Evolutionary conservation across 2,329 filamentous ascomycete species (phyloP), one percentile per base, ranked within the genome.

Genomic region (Lachnellula arida): DNA sequence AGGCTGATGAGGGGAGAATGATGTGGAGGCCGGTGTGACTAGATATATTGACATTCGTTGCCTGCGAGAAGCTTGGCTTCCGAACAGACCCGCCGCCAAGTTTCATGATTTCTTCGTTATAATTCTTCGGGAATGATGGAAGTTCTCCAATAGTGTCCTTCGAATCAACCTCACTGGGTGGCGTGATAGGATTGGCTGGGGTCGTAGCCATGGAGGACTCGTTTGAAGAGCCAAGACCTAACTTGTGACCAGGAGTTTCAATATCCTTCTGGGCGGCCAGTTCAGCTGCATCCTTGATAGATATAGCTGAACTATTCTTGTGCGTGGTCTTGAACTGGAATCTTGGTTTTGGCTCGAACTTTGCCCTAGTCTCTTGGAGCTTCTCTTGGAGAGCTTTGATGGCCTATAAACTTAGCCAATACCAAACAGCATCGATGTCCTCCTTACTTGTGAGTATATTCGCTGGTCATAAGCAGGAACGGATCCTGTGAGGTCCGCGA

Each of bases 381-480:
- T 88, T 90, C 55, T 93, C 89, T 17, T 87, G 86, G 14, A 97
- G 76, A 15, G 81, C 80, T 76, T 94, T 96, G 72, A 97, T 85
- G 22, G 88, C 82, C 84, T 91, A 63, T 65, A 25, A 48, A 44
- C 6, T 49, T n/a, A 49, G 42, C 28, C 8, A 11, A 25, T 0
- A 17, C 23, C 47, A 12, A 54, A n/a, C 2, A 37, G 15, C 3
- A 11, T 47, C 14, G 42, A 51, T 12, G 48, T 57, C 28, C 19
- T 34, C 25, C 67, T 53, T 73, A 91, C 89, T 75, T 92, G 85
- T 44, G 86, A 82, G 68, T 96, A 97, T 23, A 88, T 87, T 64
- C 89, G 84, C 71, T 94, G 90, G 67, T 97, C 94, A 69, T 97
- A 95, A 7, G 91, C 85, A 2, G 94, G 91, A 15, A 96, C 83